These are phyloP conservation scores for Gossypioides kirkii DNA, from an alignment of 345 rosid genomes.

Conservation along the genomic window DNA sequence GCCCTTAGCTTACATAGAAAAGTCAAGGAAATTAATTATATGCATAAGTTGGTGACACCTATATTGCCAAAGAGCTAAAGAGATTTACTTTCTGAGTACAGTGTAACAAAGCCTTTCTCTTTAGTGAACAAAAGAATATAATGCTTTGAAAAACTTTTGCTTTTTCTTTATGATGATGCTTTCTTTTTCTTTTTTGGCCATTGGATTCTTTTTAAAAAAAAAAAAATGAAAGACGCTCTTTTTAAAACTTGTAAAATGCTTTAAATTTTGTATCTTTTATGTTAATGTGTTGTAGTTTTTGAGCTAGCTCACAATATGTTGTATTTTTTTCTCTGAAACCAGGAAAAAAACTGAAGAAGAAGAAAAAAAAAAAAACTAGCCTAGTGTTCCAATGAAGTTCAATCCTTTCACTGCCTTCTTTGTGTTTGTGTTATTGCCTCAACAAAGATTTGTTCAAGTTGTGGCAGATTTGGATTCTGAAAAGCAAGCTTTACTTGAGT, in stretches of 20 bases:
- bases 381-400: constrained; percentile 28
- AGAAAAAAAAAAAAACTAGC: neutral
- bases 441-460: constrained; percentile 7
- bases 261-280: neutral
- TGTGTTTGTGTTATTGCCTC: constrained; percentile 4
- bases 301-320: neutral
- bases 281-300: neutral
- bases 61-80: neutral
- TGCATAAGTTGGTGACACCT: constrained; percentile 8
- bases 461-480: constrained; percentile 47
- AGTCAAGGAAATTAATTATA: neutral
- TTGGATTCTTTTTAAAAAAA: constrained; percentile 3
- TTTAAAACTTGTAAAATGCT: constrained; percentile 3
- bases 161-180: constrained; percentile 13
- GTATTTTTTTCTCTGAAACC: constrained; percentile 1
- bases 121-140: constrained; percentile 8
- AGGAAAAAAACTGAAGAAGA: neutral
- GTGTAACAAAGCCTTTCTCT: constrained; percentile 3
- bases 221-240: neutral
- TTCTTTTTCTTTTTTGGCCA: neutral
- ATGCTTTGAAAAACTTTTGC: constrained; percentile 4
- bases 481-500: constrained; percentile 47
- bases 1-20: neutral
- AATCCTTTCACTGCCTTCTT: constrained; percentile 23
- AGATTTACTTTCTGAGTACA: neutral